phyloP scores from a whole-genome alignment of 202 grass and related monocot species.

The Carex sylvatica region DNA sequence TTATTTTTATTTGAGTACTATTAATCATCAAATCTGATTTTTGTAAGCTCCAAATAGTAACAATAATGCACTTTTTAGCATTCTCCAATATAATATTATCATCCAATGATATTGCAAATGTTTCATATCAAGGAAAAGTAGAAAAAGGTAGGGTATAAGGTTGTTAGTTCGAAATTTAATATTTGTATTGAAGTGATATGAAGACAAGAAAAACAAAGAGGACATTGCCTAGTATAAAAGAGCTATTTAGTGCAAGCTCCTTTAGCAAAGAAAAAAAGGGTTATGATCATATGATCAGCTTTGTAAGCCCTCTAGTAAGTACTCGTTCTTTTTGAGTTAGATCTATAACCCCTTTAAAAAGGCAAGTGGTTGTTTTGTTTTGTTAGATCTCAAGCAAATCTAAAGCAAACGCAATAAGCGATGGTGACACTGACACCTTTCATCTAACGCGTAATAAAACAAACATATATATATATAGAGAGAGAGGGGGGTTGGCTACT shows the following conservation, averaged over 20 bases:
- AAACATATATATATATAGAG: background rate
- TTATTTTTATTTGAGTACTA: background rate
- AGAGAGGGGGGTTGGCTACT: too few relatives aligned
- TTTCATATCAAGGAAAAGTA: background rate
- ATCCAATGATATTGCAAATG: background rate
- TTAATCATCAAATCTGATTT: background rate
- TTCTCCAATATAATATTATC: background rate
- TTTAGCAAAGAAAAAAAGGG: constrained; percentile 16
- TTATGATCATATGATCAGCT: background rate
- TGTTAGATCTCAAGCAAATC: constrained; percentile 18
- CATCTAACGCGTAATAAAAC: background rate
- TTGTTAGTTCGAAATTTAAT: background rate
- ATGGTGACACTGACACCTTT: constrained; percentile 4
- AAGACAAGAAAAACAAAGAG: background rate
- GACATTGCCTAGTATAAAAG: background rate
- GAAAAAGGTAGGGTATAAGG: too few relatives aligned
- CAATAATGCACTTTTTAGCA: background rate
- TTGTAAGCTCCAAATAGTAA: background rate
- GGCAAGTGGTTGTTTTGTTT: constrained; percentile 3
- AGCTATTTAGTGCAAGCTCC: constrained; percentile 7
- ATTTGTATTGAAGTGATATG: too few relatives aligned
- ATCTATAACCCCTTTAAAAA: constrained; percentile 8
- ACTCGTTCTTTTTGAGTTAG: constrained; percentile 3
- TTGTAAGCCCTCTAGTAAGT: background rate
- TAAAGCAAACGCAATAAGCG: constrained; percentile 16